Conservation (phyloP, 2,329 filamentous ascomycete species). For the Metarhizium robertsii region DNA sequence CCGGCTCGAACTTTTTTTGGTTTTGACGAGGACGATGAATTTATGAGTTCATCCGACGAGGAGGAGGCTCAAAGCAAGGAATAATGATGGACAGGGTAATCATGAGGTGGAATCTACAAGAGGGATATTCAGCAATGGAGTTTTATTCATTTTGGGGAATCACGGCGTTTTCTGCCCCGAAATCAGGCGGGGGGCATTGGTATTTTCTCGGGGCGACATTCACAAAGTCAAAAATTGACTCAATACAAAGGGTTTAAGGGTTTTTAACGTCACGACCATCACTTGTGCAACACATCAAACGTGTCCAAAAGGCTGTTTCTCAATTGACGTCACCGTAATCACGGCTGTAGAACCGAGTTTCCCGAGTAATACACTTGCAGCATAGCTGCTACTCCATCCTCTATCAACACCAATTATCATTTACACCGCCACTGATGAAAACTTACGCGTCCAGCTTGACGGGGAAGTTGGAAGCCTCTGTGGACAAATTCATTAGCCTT, state of each 20-base stretch:
- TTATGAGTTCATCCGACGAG: constrained; percentile 60
- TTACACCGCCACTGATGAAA: constrained; percentile 13
- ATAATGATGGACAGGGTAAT: neutral
- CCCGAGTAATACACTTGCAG: constrained; percentile 29
- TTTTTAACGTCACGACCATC: neutral
- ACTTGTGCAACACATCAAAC: neutral
- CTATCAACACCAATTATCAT: constrained; percentile 15
- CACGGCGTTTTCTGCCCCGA: neutral
- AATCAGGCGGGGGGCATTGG: neutral
- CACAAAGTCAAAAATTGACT: neutral
- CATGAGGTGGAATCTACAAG: neutral
- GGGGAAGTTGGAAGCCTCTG: constrained; percentile 62
- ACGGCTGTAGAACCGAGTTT: constrained; percentile 18
- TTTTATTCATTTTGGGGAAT: neutral
- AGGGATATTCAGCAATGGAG: neutral
- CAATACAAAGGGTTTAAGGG: neutral
- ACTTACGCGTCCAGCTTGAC: constrained; percentile 51
- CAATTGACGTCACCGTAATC: constrained; percentile 13
- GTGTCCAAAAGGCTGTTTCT: constrained; percentile 3
- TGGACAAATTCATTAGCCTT: constrained; percentile 13
- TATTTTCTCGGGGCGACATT: neutral
- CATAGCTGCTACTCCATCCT: constrained; percentile 20
- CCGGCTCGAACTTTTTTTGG: constrained; percentile 53
- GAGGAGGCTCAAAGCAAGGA: constrained; percentile 30
- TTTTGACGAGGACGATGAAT: constrained; percentile 72